Conservation (phyloP, 805 yeast species). For the Candida boidinii region DNA sequence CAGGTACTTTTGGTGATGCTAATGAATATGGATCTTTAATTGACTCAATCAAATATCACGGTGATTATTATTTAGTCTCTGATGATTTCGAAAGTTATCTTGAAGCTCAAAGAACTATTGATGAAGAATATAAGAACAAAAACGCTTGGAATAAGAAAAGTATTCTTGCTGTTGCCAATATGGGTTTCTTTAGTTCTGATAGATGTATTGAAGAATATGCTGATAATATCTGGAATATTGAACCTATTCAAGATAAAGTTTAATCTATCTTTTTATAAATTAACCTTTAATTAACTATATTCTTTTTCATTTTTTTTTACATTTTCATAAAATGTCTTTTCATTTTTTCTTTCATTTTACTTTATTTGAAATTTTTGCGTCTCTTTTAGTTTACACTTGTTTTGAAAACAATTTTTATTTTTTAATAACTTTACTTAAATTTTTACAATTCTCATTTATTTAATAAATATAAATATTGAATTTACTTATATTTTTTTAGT, state of each 20-base stretch:
- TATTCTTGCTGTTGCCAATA: constrained; percentile 75
- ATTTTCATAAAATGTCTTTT: background rate
- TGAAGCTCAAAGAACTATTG: constrained; percentile 72
- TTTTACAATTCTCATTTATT: too few species aligned
- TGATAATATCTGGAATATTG: constrained; percentile 87
- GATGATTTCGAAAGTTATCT: constrained; percentile 87
- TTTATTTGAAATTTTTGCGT: too few species aligned
- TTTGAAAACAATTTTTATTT: too few species aligned
- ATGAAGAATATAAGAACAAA: constrained; percentile 54
- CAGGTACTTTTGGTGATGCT: constrained; percentile 62
- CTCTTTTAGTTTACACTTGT: too few species aligned
- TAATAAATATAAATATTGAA: too few species aligned
- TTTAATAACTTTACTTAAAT: too few species aligned
- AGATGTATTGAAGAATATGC: constrained; percentile 90
- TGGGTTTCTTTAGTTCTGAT: constrained; percentile 90
- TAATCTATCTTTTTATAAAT: too few species aligned
- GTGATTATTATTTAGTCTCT: constrained; percentile 79
- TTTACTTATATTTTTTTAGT: constrained; percentile 1
- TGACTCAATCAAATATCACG: constrained; percentile 62
- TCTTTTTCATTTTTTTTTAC: background rate
- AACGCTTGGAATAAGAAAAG: constrained; percentile 72
- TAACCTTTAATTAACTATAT: background rate
- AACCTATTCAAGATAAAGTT: constrained; percentile 40
- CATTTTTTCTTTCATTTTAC: too few species aligned
- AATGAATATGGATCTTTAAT: constrained; percentile 60